Evolutionary conservation across 2,329 filamentous ascomycete genomes (phyloP), one percentile per base, ranked within the genome.

Genomic region (Aspergillus niger): DNA sequence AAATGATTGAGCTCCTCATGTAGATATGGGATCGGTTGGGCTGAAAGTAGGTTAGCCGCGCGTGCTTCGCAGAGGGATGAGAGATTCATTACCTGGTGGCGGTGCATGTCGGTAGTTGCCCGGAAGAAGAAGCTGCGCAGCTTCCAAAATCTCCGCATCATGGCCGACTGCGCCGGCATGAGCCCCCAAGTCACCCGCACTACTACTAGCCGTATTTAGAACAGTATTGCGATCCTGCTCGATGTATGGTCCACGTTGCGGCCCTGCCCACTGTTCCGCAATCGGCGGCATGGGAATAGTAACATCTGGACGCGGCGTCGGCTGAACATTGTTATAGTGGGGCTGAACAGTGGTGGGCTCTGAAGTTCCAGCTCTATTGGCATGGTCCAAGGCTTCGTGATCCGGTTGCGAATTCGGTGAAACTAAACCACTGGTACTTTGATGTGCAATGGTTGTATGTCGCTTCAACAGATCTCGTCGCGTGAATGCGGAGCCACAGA

Each of bases 121-220:
- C 2, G 72, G 72, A 32, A 75, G 67, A 44, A 75, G 67, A 39
- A 75, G 61, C 47, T 75, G 72, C 3, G 72, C 72, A 17, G 72
- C 72, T 58, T 75, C 70, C 3, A 74, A 86, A 63, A 75, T 73
- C 17, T 74, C 71, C 3, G 72, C 66, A 59, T 75, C 72, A 59
- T 73, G 72, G 36, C 64, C 60, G n/a, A 70, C 67, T 20, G 61
- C 69, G 8, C 28, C 47, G 13, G 68, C 59, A 58, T 70, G 70
- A 3, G 56, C 55, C 20, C 62, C 60, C 15, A 70, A 32, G 3
- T 58, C 53, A 5, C 59, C 51, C 3, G 67, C 43, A 54, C 38
- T 65, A 13, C 54, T 55, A 52, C 59, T 63, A 30, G 55, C 44
- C 7, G 60, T 50, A 53, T 68, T 60, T 30, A 72, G 60, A 26